Base-by-base conservation (phyloP, 495 filamentous ascomycete species). In the Penicillium salamii region DNA sequence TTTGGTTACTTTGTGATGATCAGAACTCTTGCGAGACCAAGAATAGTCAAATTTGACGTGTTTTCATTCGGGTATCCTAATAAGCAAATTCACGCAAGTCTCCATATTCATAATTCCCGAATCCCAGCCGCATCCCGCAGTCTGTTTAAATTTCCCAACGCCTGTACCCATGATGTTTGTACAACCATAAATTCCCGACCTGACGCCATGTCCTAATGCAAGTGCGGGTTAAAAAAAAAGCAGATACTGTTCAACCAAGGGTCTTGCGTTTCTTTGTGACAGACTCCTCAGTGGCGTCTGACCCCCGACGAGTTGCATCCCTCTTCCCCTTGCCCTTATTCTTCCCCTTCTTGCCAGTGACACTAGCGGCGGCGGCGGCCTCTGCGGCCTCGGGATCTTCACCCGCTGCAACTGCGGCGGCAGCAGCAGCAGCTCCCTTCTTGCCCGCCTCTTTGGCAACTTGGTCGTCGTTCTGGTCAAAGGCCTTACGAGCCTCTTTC, bases 401-500 rank as follows among this genome's bases (percentile, higher is more conserved):
- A 1, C 31, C 54, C 36, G 37, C 61, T 32, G 31, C 53, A 1
- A 36, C 59, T 4, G 42, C 52, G 1, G 29, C 41, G 2, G 15
- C 45, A 0, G 49, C 33, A 2, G 48, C 45, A 3, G 46, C 46
- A 24, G 50, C 47, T 18, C 61, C 65, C 50, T 71, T 74, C 52
- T 70, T 72, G 2, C 66, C 66, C 13, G 69, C 65, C 45, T 71
- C 69, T 51, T 72, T 75, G 5, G 62, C 72, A 24, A 76, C 68
- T 60, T 76, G 70, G 24, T 76, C 72, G 61, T 76, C 77, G 42
- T 70, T 74, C 53, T 67, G 69, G 63, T 86, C 80, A 42, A 92
- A 83, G 12, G 78, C 77, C 65, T 86, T 88, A 12, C 88, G 73
- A n/a, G 86, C 81, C 52, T 83, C 77, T 62, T 90, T 89, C 36